phyloP scores from a whole-genome alignment of 257 asterid species.

The Verbena officinalis region DNA sequence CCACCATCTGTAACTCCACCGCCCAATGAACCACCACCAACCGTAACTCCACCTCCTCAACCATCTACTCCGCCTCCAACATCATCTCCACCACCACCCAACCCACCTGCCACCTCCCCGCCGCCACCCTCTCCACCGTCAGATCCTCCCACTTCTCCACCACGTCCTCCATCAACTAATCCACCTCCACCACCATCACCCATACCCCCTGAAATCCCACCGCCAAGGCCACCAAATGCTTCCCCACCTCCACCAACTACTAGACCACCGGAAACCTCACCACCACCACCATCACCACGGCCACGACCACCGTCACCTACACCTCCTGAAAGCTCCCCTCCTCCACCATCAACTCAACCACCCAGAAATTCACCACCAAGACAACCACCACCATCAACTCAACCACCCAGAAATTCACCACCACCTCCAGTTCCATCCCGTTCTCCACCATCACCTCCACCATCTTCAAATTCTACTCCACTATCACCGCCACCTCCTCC shows the following conservation, averaged over 20 bases:
- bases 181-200: slow-evolving; percentile 40
- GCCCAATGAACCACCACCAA: slow-evolving; percentile 35
- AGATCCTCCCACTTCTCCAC: slow-evolving; percentile 32
- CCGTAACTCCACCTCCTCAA: slow-evolving; percentile 36
- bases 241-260: slow-evolving; percentile 38
- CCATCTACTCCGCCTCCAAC: slow-evolving; percentile 42
- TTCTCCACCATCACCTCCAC: slow-evolving; percentile 44
- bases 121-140: slow-evolving; percentile 46
- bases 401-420: slow-evolving; percentile 42
- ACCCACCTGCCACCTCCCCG: slow-evolving; percentile 26
- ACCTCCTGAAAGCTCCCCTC: slow-evolving; percentile 34
- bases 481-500: slow-evolving; percentile 43
- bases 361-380: slow-evolving; percentile 53
- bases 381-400: slow-evolving; percentile 49
- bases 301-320: slow-evolving; percentile 26
- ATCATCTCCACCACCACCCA: slow-evolving; percentile 37
- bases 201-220: slow-evolving; percentile 31
- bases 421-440: slow-evolving; percentile 40
- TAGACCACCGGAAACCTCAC: slow-evolving; percentile 37
- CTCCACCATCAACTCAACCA: slow-evolving; percentile 40
- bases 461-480: slow-evolving; percentile 44
- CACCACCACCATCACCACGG: slow-evolving; percentile 44
- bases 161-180: slow-evolving; percentile 30
- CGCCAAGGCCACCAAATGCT: slow-evolving; percentile 31
- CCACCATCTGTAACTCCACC: slow-evolving; percentile 39